Conservation (phyloP, 2,329 filamentous ascomycete species). For the Zymoseptoria passerinii region DNA sequence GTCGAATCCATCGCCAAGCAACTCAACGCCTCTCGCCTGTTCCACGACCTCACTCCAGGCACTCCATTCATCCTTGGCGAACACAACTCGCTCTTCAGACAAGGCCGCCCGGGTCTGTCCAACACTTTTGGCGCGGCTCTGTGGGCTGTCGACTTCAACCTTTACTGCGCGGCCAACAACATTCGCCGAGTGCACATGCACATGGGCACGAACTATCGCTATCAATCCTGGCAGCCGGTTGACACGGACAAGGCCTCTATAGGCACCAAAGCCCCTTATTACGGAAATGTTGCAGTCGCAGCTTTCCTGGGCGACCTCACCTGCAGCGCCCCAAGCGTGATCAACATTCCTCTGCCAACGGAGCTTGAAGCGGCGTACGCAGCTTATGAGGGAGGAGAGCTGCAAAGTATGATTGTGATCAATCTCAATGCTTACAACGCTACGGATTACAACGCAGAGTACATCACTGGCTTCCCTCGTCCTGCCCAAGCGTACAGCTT, state of each 20-base stretch:
- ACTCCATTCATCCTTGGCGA: slow-evolving; percentile 52
- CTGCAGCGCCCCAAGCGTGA: slow-evolving; percentile 34
- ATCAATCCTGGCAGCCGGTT: slow-evolving; percentile 54
- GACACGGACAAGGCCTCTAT: slow-evolving; percentile 41
- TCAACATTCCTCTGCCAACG: slow-evolving; percentile 38
- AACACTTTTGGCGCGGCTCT: slow-evolving; percentile 59
- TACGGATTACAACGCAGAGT: slow-evolving; percentile 28
- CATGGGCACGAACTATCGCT: slow-evolving; percentile 55
- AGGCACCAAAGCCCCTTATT: slow-evolving; percentile 57
- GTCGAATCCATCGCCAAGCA: slow-evolving; percentile 43
- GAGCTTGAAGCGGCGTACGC: slow-evolving; percentile 48
- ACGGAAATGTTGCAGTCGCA: slow-evolving; percentile 53
- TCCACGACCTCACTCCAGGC: slow-evolving; percentile 30
- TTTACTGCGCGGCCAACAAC: slow-evolving; percentile 48
- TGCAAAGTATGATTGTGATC: slow-evolving; percentile 46
- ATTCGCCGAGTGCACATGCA: slow-evolving; percentile 56
- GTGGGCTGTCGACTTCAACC: slow-evolving; percentile 56
- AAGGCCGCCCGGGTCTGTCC: slow-evolving; percentile 53
- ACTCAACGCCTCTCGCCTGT: slow-evolving; percentile 38
- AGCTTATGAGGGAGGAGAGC: slow-evolving; percentile 39
- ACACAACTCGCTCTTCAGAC: slow-evolving; percentile 54
- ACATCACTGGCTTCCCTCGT: slow-evolving; percentile 37
- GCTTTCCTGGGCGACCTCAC: slow-evolving; percentile 44
- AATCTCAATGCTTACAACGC: slow-evolving; percentile 53
- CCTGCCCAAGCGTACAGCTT: slow-evolving; percentile 38